These are phyloP conservation scores for Voacanga thouarsii DNA, from an alignment of 257 asterid species.

Conservation along the genomic window DNA sequence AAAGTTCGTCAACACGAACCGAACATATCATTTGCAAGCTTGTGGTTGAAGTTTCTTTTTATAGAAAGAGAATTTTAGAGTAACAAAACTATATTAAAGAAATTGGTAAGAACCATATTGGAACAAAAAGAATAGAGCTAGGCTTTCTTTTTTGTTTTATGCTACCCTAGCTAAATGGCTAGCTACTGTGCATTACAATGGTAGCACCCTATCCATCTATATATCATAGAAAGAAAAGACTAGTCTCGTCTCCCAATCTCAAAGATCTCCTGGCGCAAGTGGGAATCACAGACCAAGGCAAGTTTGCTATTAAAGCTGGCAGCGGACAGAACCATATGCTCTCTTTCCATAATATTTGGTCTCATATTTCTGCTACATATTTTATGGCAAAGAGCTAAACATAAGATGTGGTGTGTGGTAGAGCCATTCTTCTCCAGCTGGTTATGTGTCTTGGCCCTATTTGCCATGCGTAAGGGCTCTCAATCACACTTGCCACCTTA, in stretches of 20 bases:
- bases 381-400: conserved; percentile 2
- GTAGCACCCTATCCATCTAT: not conserved
- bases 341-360: conserved; percentile 36
- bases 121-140: conserved; percentile 5
- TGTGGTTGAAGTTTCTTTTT: conserved; percentile 22
- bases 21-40: conserved; percentile 13
- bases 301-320: conserved; percentile 31
- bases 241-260: conserved; percentile 5
- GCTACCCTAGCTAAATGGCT: not conserved
- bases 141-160: conserved; percentile 4
- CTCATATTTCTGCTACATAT: conserved; percentile 25
- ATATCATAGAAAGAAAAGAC: not conserved
- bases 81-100: not conserved
- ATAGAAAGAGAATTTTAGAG: not conserved
- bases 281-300: conserved; percentile 32
- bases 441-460: conserved; percentile 2
- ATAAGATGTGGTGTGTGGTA: conserved; percentile 6
- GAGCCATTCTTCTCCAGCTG: conserved; percentile 15
- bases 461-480: not conserved
- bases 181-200: not conserved
- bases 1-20: conserved; percentile 12
- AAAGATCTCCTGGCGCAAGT: conserved; percentile 27
- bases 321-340: conserved; percentile 60
- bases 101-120: not conserved
- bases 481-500: not conserved